These are phyloP conservation scores for Graphilbum fragrans DNA, from an alignment of 2,329 filamentous ascomycete genomes.

Conservation along the genomic window DNA sequence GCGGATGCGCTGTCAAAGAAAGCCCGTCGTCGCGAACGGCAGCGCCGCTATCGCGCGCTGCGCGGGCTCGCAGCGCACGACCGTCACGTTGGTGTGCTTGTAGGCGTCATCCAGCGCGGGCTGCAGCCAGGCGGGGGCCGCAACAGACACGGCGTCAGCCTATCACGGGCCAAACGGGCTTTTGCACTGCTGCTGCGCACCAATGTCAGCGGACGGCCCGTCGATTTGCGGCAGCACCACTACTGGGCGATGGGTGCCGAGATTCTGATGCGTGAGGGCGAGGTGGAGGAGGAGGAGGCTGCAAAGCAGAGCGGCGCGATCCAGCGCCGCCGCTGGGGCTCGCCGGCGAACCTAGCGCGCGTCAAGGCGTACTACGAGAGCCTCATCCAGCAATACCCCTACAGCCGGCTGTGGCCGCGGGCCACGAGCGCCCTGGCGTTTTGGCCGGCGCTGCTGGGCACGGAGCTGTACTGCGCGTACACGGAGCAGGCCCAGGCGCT, in stretches of 20 bases:
- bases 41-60: conserved; percentile 22
- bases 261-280: conserved; percentile 56
- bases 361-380: conserved; percentile 58
- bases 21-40: conserved; percentile 1
- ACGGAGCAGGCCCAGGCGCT: conserved; percentile 40
- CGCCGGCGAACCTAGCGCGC: conserved; percentile 29
- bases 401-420: conserved; percentile 47
- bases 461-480: conserved; percentile 68
- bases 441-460: conserved; percentile 66
- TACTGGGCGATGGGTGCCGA: conserved; percentile 81
- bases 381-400: conserved; percentile 66
- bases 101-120: conserved; percentile 58
- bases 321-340: conserved; percentile 24
- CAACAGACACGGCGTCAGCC: conserved; percentile 20
- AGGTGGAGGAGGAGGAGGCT: conserved; percentile 13
- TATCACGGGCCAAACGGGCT: conserved; percentile 58
- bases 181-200: conserved; percentile 61
- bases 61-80: conserved; percentile 11
- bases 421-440: conserved; percentile 60
- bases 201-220: conserved; percentile 32
- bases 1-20: neutral
- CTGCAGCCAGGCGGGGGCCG: conserved; percentile 36
- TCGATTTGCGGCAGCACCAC: conserved; percentile 58
- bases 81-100: conserved; percentile 54
- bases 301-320: conserved; percentile 1